Conservation (phyloP, 2,329 filamentous ascomycete species). For the Fusarium devonianum region DNA sequence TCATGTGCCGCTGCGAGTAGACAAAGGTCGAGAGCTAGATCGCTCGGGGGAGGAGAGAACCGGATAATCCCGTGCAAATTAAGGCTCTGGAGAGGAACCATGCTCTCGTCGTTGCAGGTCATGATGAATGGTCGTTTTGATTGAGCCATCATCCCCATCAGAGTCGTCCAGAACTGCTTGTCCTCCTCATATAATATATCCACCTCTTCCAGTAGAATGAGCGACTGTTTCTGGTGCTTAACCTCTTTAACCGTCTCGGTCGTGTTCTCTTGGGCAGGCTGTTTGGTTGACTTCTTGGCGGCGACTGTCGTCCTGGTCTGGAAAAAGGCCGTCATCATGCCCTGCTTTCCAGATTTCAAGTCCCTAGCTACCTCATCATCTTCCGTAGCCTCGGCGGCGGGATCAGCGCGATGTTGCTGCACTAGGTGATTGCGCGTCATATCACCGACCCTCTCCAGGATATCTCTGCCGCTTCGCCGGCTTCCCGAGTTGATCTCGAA, state of each 20-base stretch:
- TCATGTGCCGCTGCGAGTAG: constrained; percentile 86
- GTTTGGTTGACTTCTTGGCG: constrained; percentile 42
- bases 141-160: constrained; percentile 77
- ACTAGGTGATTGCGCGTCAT: constrained; percentile 98
- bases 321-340: constrained; percentile 84
- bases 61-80: constrained; percentile 86
- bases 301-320: constrained; percentile 55
- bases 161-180: constrained; percentile 89
- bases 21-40: constrained; percentile 80
- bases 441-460: constrained; percentile 90
- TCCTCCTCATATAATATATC: constrained; percentile 96
- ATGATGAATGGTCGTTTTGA: constrained; percentile 93
- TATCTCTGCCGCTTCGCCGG: constrained; percentile 85
- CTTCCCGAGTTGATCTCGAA: constrained; percentile 92
- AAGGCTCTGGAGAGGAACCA: constrained; percentile 78
- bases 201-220: constrained; percentile 93
- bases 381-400: constrained; percentile 39
- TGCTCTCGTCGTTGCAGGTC: constrained; percentile 90
- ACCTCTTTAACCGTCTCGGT: constrained; percentile 45
- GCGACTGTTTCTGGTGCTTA: constrained; percentile 82
- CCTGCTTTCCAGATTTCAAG: constrained; percentile 73
- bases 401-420: constrained; percentile 52
- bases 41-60: constrained; percentile 69
- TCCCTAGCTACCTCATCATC: constrained; percentile 54
- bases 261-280: constrained; percentile 33